A percentile compares a stretch with the other conserved stretches of the same genome.
phyloP scores from a whole-genome alignment of 768 basidiomycete species.

The Pleurotus eryngii region DNA sequence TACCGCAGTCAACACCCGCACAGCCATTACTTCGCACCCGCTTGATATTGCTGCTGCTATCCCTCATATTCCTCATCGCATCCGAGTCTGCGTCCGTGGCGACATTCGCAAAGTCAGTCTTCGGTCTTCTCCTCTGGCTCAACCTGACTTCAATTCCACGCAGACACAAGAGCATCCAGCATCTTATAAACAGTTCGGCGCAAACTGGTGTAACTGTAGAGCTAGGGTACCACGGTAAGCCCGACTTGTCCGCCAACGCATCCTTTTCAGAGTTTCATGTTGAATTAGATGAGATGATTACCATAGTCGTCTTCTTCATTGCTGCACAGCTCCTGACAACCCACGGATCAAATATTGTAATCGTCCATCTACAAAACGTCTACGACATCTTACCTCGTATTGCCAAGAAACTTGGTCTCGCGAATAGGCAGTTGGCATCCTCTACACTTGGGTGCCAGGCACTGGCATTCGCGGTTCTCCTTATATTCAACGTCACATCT shows the following conservation, averaged over 20 bases:
- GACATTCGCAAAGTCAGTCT: background rate
- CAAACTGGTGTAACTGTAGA: constrained; percentile 12
- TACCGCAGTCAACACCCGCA: constrained; percentile 6
- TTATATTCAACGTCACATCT: too few relatives aligned
- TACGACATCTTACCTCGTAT: constrained; percentile 11
- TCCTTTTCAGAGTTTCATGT: too few relatives aligned
- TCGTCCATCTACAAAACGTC: constrained; percentile 15
- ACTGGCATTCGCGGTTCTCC: too few relatives aligned
- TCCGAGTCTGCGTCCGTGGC: constrained; percentile 11
- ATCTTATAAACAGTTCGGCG: constrained; percentile 10
- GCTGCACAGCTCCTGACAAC: constrained; percentile 10
- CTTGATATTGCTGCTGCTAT: constrained; percentile 4
- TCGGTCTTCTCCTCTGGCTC: too few relatives aligned
- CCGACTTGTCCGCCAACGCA: background rate
- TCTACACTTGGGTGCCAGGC: constrained; percentile 11
- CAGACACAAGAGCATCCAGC: constrained; percentile 11
- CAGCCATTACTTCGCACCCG: constrained; percentile 12
- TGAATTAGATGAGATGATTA: constrained; percentile 10
- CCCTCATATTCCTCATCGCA: constrained; percentile 11
- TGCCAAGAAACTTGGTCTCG: constrained; percentile 8
- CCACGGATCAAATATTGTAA: constrained; percentile 7
- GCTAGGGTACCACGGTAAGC: constrained; percentile 11
- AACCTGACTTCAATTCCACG: too few relatives aligned
- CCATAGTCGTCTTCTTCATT: constrained; percentile 13
- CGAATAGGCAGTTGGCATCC: constrained; percentile 7